phyloP scores from a whole-genome alignment of 495 filamentous ascomycete species.

The Alectoria sarmentosa region DNA sequence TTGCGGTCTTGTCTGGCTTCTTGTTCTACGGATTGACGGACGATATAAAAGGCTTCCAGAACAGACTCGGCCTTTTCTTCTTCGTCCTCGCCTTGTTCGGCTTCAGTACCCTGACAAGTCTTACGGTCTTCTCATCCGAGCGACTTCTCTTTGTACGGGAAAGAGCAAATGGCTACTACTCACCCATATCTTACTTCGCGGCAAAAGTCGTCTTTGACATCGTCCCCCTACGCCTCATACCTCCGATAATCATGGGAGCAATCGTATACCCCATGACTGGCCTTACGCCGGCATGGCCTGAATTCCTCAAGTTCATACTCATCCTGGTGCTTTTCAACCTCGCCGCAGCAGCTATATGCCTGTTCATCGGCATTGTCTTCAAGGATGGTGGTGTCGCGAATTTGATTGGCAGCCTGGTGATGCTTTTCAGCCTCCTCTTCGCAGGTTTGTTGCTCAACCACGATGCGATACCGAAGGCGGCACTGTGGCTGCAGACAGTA shows the following conservation, averaged over 20 bases:
- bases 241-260: conserved; percentile 91
- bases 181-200: conserved; percentile 93
- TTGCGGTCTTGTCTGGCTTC: conserved; percentile 89
- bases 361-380: conserved; percentile 96
- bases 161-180: conserved; percentile 94
- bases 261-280: conserved; percentile 99
- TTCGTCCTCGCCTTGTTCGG: conserved; percentile 94
- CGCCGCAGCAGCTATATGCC: conserved; percentile 82
- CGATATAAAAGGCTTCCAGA: conserved; percentile 96
- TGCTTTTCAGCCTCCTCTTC: conserved; percentile 96
- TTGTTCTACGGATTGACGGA: conserved; percentile 95
- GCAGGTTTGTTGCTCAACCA: conserved; percentile 91
- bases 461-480: conserved; percentile 75
- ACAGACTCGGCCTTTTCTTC: conserved; percentile 96
- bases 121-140: conserved; percentile 92
- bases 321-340: conserved; percentile 94
- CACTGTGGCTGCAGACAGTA: conserved; percentile 81
- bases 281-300: conserved; percentile 70
- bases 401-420: conserved; percentile 88
- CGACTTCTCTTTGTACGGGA: conserved; percentile 89
- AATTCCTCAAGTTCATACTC: conserved; percentile 88
- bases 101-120: conserved; percentile 87
- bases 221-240: conserved; percentile 85
- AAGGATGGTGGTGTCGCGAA: conserved; percentile 90
- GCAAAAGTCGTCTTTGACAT: conserved; percentile 95